Evolutionary conservation across 2,329 filamentous ascomycete species (phyloP).

Genomic region (Aureobasidium melanogenum): DNA sequence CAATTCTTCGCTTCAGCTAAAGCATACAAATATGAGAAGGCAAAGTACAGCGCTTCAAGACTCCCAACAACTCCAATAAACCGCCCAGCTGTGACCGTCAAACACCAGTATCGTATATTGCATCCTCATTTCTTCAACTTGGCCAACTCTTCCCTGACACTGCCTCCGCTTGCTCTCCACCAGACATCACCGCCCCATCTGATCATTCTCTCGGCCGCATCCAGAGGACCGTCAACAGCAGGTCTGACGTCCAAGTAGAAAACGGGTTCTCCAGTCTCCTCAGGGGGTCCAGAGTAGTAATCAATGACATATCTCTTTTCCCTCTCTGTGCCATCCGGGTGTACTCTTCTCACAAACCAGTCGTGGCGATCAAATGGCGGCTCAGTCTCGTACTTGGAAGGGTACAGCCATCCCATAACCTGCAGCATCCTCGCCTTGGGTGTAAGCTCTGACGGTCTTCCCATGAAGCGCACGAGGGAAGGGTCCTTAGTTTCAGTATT

Average conservation of each 20-base stretch:
- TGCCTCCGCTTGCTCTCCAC: slow-evolving; percentile 77
- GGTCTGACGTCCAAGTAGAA: slow-evolving; percentile 94
- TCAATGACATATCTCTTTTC: slow-evolving; percentile 94
- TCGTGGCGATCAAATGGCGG: slow-evolving; percentile 95
- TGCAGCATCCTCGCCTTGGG: slow-evolving; percentile 84
- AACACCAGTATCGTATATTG: not conserved
- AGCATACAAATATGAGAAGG: not conserved
- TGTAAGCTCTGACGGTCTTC: slow-evolving; percentile 78
- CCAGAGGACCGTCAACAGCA: slow-evolving; percentile 70
- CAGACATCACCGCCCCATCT: slow-evolving; percentile 90
- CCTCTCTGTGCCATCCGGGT: slow-evolving; percentile 55
- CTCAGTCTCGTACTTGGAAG: slow-evolving; percentile 66
- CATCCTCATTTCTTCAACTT: slow-evolving; percentile 11
- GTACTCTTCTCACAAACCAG: slow-evolving; percentile 78
- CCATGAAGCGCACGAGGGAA: slow-evolving; percentile 77
- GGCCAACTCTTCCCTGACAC: slow-evolving; percentile 42
- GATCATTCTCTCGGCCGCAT: slow-evolving; percentile 72
- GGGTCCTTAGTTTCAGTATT: slow-evolving; percentile 46
- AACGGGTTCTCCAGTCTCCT: slow-evolving; percentile 84
- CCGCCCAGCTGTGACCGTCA: not conserved
- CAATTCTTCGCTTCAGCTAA: not conserved
- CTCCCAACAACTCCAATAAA: not conserved
- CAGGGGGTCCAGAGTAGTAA: slow-evolving; percentile 79
- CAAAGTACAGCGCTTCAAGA: not conserved
- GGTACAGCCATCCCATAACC: slow-evolving; percentile 69